Evolutionary conservation across 2,329 filamentous ascomycete genomes (phyloP).

Genomic region (Colletotrichum lupini): DNA sequence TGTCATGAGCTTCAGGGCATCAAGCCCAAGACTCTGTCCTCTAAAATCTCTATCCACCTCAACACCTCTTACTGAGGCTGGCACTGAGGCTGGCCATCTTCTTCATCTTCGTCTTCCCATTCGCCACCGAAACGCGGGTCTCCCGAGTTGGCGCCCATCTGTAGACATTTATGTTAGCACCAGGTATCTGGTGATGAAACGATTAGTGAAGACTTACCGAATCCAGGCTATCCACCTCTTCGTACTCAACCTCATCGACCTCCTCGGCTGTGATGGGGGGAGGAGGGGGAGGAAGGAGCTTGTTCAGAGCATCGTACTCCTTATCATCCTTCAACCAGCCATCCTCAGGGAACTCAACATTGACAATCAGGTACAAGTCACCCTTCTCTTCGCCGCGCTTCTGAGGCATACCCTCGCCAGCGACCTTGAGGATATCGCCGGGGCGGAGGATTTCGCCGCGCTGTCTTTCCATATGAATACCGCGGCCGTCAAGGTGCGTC

Average conservation of each 20-base stretch:
- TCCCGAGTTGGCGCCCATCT: constrained; percentile 79
- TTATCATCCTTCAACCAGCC: constrained; percentile 83
- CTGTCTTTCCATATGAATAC: constrained; percentile 83
- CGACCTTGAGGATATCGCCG: constrained; percentile 85
- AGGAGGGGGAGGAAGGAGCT: constrained; percentile 76
- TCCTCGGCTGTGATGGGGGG: constrained; percentile 76
- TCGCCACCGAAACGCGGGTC: constrained; percentile 73
- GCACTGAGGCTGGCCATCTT: constrained; percentile 75
- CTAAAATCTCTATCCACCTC: constrained; percentile 24
- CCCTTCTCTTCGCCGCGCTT: constrained; percentile 88
- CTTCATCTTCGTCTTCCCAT: constrained; percentile 80
- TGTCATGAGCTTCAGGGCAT: constrained; percentile 31
- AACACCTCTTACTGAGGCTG: constrained; percentile 70
- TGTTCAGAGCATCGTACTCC: constrained; percentile 75
- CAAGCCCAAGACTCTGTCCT: constrained; percentile 30
- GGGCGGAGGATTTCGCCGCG: constrained; percentile 86
- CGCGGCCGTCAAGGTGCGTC: constrained; percentile 92
- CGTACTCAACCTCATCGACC: constrained; percentile 88
- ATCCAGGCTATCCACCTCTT: constrained; percentile 85
- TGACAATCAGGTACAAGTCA: constrained; percentile 87
- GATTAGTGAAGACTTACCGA: constrained; percentile 61
- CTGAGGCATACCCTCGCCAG: constrained; percentile 92
- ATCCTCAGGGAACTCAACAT: constrained; percentile 89
- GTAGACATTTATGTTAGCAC: constrained; percentile 40
- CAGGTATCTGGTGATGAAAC: neutral